A percentile compares a stretch with the other conserved stretches of the same genome.
Evolutionary conservation across 1,284 basidiomycete species (phyloP).

Genomic region (Sphaerobolus stellatus): DNA sequence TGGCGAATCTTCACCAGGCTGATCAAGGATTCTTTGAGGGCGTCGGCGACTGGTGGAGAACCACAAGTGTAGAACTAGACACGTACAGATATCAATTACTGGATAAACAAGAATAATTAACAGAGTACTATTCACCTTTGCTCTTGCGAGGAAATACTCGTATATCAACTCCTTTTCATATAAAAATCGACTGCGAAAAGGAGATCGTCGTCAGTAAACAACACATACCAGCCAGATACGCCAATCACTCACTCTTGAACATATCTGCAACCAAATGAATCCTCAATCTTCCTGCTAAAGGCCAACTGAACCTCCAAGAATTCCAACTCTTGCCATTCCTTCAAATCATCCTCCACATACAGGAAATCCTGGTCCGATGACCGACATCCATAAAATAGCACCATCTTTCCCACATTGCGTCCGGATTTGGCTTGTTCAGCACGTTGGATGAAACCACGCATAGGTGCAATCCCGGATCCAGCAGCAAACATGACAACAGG

Average conservation of each 20-base stretch:
- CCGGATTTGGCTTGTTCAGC: conserved; percentile 48
- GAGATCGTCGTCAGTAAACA: not conserved
- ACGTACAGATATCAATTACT: not conserved
- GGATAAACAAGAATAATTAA: not conserved
- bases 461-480: conserved; percentile 51
- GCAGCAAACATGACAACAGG: conserved; percentile 52
- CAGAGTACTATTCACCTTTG: conserved; percentile 24
- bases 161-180: conserved; percentile 41
- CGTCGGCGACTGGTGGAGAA: conserved; percentile 38
- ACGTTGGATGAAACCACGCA: conserved; percentile 57
- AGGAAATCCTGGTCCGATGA: conserved; percentile 44
- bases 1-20: conserved; percentile 36
- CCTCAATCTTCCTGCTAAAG: conserved; percentile 41
- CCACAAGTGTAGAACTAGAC: conserved; percentile 50
- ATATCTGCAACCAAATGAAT: conserved; percentile 46
- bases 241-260: conserved; percentile 45
- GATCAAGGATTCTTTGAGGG: conserved; percentile 37
- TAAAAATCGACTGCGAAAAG: conserved; percentile 40
- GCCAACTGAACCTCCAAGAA: conserved; percentile 50
- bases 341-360: conserved; percentile 43
- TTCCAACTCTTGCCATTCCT: conserved; percentile 44
- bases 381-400: conserved; percentile 48
- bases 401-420: conserved; percentile 41
- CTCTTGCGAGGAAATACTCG: conserved; percentile 35
- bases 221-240: not conserved